These are phyloP conservation scores for Senna tora DNA, from an alignment of 306 rosid species.

Conservation along the genomic window DNA sequence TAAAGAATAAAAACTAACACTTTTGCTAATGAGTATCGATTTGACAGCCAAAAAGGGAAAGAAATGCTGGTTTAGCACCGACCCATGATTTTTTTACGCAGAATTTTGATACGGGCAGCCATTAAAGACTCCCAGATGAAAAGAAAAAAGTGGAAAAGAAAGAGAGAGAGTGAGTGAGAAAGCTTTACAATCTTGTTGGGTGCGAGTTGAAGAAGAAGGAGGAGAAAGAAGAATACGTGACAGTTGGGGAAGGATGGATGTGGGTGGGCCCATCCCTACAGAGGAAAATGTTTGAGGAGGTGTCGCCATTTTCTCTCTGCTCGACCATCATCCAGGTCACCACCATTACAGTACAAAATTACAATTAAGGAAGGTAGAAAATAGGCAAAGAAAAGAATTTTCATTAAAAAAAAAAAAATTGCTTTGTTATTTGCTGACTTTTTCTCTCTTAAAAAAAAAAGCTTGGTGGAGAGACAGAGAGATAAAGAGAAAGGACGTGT, in stretches of 20 bases:
- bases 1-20: slow-evolving; percentile 22
- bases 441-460: too few relatives aligned
- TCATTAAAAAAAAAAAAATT: too few relatives aligned
- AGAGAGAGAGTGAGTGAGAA: slow-evolving; percentile 38
- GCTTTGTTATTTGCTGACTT: too few relatives aligned
- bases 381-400: too few relatives aligned
- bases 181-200: slow-evolving; percentile 54
- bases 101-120: slow-evolving; percentile 58
- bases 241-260: slow-evolving; percentile 58
- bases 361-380: too few relatives aligned
- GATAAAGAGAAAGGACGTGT: too few relatives aligned
- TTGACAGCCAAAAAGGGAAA: slow-evolving; percentile 66
- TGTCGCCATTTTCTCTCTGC: slow-evolving; percentile 42
- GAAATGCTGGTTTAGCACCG: slow-evolving; percentile 66
- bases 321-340: slow-evolving; percentile 42
- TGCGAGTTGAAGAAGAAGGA: slow-evolving; percentile 54
- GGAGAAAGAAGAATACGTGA: slow-evolving; percentile 56
- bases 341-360: background rate
- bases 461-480: too few relatives aligned
- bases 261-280: slow-evolving; percentile 45
- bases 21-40: slow-evolving; percentile 53
- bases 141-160: slow-evolving; percentile 34
- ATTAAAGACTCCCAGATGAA: slow-evolving; percentile 64
- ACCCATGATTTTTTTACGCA: slow-evolving; percentile 55
- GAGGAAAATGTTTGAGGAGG: slow-evolving; percentile 22